Base-by-base conservation (phyloP, 2,329 filamentous ascomycete genomes). In the Cordyceps militaris region DNA sequence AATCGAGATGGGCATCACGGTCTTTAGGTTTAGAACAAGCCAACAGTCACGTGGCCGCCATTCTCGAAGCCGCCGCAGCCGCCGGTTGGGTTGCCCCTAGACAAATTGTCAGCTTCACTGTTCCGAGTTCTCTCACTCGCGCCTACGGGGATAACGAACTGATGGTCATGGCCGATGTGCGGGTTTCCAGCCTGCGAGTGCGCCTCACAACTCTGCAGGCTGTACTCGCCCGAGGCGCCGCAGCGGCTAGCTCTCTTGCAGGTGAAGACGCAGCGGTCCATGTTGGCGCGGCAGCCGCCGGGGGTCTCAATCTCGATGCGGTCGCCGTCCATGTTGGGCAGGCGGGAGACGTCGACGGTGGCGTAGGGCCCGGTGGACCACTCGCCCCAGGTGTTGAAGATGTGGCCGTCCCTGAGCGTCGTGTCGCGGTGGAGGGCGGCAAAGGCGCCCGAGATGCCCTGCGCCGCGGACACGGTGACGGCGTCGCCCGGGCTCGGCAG, bases 301-400 rank as follows among this genome's bases (percentile, higher is more conserved):
- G 66, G 67, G 53, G 70, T 69, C 34, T 44, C 38, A 13, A 66
- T 60, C 53, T 63, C 65, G 67, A 77, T 75, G 50, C 40, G 59
- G 62, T 70, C 66, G 36, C 76, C 76, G 50, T 63, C 61, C 74
- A 79, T 77, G 66, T 74, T 74, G 65, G 76, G 69, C 61, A 75
- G 69, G 36, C 74, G 70, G 40, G 72, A 74, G 55, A 78, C 67
- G 61, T 78, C 71, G 58, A 75, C 71, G 40, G 69, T 71, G 61
- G 73, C 74, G 19, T 61, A 66, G 1, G 47, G 58, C 46, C 70
- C 71, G 38, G 71, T 73, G 57, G 69, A 76, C 57, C 70, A 73
- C 67, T 78, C 75, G 55, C 69, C 72, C 72, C 75, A 76, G 32
- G 75, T 76, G 61, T 77, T 71, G 61, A 65, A 63, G 52, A 76